These are phyloP conservation scores for Alternaria hordeiaustralica DNA, from an alignment of 2,329 filamentous ascomycete species.

Conservation along the genomic window DNA sequence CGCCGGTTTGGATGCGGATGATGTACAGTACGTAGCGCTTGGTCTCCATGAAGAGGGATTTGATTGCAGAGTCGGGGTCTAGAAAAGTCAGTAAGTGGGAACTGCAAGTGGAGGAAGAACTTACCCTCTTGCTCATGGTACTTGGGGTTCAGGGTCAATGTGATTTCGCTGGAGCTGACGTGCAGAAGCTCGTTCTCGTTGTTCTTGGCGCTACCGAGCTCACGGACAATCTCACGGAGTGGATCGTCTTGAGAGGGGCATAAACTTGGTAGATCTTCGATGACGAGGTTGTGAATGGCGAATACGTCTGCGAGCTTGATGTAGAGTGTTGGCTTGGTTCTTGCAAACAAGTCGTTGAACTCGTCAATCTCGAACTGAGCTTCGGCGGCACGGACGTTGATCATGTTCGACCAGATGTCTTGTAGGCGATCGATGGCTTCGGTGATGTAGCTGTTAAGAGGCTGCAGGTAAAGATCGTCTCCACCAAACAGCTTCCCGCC, in stretches of 20 bases:
- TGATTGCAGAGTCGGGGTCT: conserved; percentile 91
- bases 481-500: conserved; percentile 89
- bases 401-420: conserved; percentile 76
- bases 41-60: conserved; percentile 95
- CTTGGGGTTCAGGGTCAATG: conserved; percentile 87
- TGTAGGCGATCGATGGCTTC: conserved; percentile 83
- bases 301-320: conserved; percentile 99
- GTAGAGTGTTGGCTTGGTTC: conserved; percentile 96
- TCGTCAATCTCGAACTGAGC: conserved; percentile 97
- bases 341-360: conserved; percentile 96
- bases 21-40: conserved; percentile 98
- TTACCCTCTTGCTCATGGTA: conserved; percentile 80
- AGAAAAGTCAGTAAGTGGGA: conserved; percentile 29
- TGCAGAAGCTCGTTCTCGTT: conserved; percentile 93
- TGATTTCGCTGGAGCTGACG: conserved; percentile 86
- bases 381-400: conserved; percentile 86
- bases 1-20: conserved; percentile 90
- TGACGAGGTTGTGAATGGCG: conserved; percentile 88
- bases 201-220: conserved; percentile 93
- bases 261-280: conserved; percentile 76
- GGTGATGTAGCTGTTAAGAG: conserved; percentile 87
- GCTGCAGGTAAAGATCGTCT: conserved; percentile 94
- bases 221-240: conserved; percentile 87
- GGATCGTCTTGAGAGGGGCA: conserved; percentile 85
- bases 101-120: conserved; percentile 9